Conservation (phyloP, 371 early-diverging fungal genomes). For the Blakeslea trispora region DNA sequence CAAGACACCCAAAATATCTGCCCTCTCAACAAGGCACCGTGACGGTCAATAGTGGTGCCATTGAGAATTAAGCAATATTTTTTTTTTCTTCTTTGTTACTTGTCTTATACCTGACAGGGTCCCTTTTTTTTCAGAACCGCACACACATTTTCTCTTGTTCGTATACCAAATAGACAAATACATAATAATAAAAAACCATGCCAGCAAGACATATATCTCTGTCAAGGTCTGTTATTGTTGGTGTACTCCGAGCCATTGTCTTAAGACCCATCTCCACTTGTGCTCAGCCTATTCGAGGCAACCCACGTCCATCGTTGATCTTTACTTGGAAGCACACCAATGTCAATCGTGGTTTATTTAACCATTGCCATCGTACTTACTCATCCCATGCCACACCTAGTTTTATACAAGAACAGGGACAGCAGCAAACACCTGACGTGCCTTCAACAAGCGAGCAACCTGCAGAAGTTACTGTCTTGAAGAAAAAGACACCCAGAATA, state of each 20-base stretch:
- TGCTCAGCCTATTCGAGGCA: neutral
- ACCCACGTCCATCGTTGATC: neutral
- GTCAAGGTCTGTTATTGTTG: slow-evolving; percentile 16
- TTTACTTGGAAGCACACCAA: neutral
- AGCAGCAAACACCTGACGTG: too few species aligned
- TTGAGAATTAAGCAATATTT: too few species aligned
- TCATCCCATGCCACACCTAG: slow-evolving; percentile 1
- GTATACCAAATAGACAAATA: neutral
- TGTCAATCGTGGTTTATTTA: neutral
- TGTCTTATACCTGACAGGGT: neutral
- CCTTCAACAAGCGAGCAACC: too few species aligned
- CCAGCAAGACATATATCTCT: slow-evolving; percentile 7
- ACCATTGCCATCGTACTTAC: neutral
- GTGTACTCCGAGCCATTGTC: slow-evolving; percentile 22
- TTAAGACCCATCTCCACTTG: slow-evolving; percentile 10
- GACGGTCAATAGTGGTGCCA: too few species aligned
- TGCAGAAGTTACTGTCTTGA: too few species aligned
- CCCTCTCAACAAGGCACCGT: too few species aligned
- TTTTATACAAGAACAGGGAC: too few species aligned
- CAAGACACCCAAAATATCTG: too few species aligned
- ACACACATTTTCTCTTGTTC: too few species aligned
- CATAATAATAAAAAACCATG: neutral
- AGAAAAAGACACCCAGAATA: slow-evolving; percentile 14
- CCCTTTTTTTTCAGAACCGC: neutral
- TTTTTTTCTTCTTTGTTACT: too few species aligned